Evolutionary conservation across 345 rosid genomes (phyloP), one percentile per base, ranked within the genome.

Genomic region (Cardamine occulta): DNA sequence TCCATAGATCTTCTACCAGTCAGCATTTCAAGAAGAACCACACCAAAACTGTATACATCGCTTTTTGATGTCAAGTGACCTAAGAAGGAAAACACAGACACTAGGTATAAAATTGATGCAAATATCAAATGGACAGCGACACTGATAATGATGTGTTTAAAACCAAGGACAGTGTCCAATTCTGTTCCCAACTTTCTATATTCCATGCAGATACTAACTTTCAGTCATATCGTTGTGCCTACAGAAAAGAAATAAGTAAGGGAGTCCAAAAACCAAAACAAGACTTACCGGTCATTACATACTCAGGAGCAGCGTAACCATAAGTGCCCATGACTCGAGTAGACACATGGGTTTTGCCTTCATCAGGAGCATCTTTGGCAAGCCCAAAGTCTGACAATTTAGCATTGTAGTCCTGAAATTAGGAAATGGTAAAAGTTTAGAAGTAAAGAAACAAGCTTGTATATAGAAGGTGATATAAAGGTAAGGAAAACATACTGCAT

Each of bases 231-330:
- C 4, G 23, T 3, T 34, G 21, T 1, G 71, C 66, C 8, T 7
- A 60, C 12, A 18, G 34, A 72, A 42, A 72, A 39, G 51, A 17
- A 8, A 9, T 13, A 5, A 48, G 48, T 19, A 75, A 42, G 18
- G 15, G 21, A 63, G 23, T 45, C 35, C 19, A 0, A 3, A 52
- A 55, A 19, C 3, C 5, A 59, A 47, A 37, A 19, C 52, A 51
- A 37, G 23, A 79, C 87, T 26, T 66, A 91, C 97, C 97, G n/a
- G 93, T 91, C 97, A 88, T 91, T 37, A 91, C 94, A 81, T 90
- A 90, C 73, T 90, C 93, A 2, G 96, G 96, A 37, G 96, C 96
- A 60, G 93, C 96, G 67, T 90, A 90, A n/a, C 96, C 96, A 74
- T 87, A 88, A 15, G 96, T 90, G 70, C 96, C 96, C 93, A 90